Evolutionary conservation across 2,329 filamentous ascomycete genomes (phyloP), one percentile per base, ranked within the genome.

Genomic region (Albophoma yamanashiensis): DNA sequence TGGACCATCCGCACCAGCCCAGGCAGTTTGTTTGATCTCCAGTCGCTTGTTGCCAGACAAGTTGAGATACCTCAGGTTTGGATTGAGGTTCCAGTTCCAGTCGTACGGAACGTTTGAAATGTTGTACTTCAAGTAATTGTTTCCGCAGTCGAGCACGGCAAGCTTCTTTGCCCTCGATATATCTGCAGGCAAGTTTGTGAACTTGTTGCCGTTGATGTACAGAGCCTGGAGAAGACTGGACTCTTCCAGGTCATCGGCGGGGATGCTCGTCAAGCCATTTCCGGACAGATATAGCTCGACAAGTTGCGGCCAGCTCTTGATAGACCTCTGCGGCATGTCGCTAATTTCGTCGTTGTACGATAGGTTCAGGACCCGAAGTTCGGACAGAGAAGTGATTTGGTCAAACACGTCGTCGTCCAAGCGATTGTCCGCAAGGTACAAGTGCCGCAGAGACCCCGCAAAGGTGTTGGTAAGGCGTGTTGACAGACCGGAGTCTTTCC

Each of bases 71-170:
- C 92, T 89, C 65, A 99, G 78, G 67, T 97, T 95, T 56, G 89
- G 91, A 69, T 99, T 99, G 81, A 94, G 90, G 70, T 97, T 97
- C 94, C 94, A 99, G 69, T 99, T 99, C 94, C 94, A 99, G 71
- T 99, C 94, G 71, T 99, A 99, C 0, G 93, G 94, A 81, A 96
- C 96, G 69, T 99, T 99, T 38, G 92, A 94, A 56, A 99, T 95
- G 71, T 99, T 99, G 82, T 99, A 99, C 74, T 97, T 99, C 60
- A 99, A 79, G 27, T 85, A 87, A 70, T 99, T 99, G 79, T 90
- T 97, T 62, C 92, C 93, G 63, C 95, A 95, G 74, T 99, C 94
- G 57, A 99, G 80, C 57, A 97, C 89, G 6, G 92, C 88, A 34
- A 99, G 82, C 73, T 94, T 94, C 75, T 92, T 90, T 53, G 96